Base-by-base conservation (phyloP, 2,329 filamentous ascomycete species). In the Aspergillus sp. region DNA sequence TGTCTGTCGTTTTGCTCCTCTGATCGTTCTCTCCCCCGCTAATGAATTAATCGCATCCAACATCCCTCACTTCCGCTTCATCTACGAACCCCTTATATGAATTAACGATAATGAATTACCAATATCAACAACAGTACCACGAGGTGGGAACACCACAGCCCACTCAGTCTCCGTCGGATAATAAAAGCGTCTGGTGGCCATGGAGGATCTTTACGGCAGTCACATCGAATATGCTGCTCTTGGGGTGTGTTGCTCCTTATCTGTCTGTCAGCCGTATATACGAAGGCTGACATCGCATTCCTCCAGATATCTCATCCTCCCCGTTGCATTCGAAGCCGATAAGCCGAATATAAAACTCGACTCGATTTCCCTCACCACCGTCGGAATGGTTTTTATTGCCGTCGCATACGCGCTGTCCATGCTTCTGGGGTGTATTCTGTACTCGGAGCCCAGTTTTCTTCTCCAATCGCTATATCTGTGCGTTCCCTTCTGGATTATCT, bases 391-490 rank as follows among this genome's bases (percentile, higher is more conserved):
- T 19, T 48, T 65, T 27, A 52, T 64, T 28, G 54, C 48, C 12
- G 31, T 57, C 31, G 55, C 54, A 30, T 62, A 62, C 43, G 32
- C 53, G 8, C 43, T 56, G 8, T 61, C 55, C 6, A 35, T 62
- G 26, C 45, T 54, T 27, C 49, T 63, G 30, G 44, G 19, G 19
- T 19, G 19, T 19, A 19, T 19, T 19, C 19, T 19, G 19, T 19
- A 19, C 19, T 19, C 19, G 19, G 19, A 19, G 19, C 19, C 19
- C 19, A 19, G 19, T 4, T 19, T 19, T 19, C 19, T 19, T 19
- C 50, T 63, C 4, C 51, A 58, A 31, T 63, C 56, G 5, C 39
- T 66, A 27, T 64, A 60, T 36, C 44, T 64, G 64, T 67, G 54
- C 19, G 60, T 35, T 36, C 33, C 5, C 7, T 6, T 10, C 30